A percentile compares a stretch with the other conserved stretches of the same genome.
Evolutionary conservation across 345 rosid genomes (phyloP).

Genomic region (Durio zibethinus): DNA sequence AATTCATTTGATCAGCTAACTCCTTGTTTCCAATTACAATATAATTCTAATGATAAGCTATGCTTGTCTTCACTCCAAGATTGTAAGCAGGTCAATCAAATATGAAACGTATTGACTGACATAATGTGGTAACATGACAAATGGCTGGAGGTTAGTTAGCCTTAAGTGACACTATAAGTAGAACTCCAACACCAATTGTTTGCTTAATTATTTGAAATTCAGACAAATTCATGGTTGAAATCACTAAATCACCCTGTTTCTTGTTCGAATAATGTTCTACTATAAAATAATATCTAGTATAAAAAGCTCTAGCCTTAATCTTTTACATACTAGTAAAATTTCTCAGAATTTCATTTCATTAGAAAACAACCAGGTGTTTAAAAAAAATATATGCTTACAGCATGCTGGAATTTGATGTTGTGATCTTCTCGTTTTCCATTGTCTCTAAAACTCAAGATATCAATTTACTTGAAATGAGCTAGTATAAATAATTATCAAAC

Average conservation of each 20-base stretch:
- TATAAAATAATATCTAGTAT: neutral
- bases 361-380: neutral
- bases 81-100: neutral
- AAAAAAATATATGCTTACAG: constrained; percentile 2
- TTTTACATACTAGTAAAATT: neutral
- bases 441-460: neutral
- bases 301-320: neutral
- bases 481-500: constrained; percentile 4
- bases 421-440: neutral
- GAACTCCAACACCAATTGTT: neutral
- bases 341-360: neutral
- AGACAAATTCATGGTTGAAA: neutral
- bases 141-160: neutral
- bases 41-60: neutral
- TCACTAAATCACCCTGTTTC: neutral
- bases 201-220: neutral
- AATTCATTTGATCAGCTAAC: neutral
- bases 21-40: neutral
- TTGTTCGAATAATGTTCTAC: neutral
- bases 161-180: constrained; percentile 4
- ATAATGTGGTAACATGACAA: neutral
- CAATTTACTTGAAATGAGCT: neutral
- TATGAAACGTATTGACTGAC: constrained; percentile 5
- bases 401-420: neutral
- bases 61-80: neutral